Evolutionary conservation across 148 eudicot species (phyloP).

Genomic region (Cornus florida): DNA sequence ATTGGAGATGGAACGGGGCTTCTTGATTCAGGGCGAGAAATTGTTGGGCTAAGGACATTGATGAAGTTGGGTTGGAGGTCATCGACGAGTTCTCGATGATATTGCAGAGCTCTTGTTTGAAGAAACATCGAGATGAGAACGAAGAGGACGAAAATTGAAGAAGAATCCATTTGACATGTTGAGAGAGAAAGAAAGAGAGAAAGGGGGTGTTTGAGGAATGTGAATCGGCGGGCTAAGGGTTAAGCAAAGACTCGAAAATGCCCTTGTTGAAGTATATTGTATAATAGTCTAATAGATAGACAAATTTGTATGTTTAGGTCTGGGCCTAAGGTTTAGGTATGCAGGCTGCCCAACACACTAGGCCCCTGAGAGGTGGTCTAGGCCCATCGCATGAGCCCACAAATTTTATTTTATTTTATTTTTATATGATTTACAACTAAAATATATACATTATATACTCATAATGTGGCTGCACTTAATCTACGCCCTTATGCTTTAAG

Average conservation of each 20-base stretch:
- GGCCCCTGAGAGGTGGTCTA: too few species aligned
- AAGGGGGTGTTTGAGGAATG: neutral
- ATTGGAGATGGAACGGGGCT: conserved; percentile 9
- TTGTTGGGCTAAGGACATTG: neutral
- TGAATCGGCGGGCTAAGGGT: conserved; percentile 37
- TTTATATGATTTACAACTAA: too few species aligned
- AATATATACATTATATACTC: too few species aligned
- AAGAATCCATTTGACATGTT: conserved; percentile 7
- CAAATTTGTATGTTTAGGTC: too few species aligned
- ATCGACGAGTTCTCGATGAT: conserved; percentile 32
- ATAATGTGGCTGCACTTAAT: too few species aligned
- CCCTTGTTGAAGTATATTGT: neutral
- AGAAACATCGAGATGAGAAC: conserved; percentile 14
- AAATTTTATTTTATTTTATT: too few species aligned
- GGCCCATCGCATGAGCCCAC: too few species aligned
- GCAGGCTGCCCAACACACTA: too few species aligned
- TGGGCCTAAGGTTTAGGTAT: too few species aligned
- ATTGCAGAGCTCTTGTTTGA: conserved; percentile 21
- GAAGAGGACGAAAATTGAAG: conserved; percentile 29
- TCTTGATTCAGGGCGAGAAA: conserved; percentile 26
- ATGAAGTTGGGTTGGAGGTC: neutral
- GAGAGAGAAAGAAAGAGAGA: neutral
- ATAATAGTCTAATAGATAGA: too few species aligned
- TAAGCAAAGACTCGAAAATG: neutral
- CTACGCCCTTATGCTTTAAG: too few species aligned